Base-by-base conservation (phyloP, 441 rosid species). In the Manihot esculenta region DNA sequence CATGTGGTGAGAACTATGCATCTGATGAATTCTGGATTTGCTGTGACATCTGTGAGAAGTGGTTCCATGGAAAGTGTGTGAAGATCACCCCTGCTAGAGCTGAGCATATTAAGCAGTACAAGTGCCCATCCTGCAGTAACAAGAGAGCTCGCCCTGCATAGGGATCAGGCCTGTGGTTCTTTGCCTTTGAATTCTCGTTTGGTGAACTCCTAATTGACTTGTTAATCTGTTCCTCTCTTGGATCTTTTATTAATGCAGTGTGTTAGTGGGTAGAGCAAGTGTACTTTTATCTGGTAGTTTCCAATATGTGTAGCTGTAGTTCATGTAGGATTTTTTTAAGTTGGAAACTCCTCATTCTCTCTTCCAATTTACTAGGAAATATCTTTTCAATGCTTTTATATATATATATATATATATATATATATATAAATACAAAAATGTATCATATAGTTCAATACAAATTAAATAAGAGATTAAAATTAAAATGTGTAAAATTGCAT, bases 41-140 rank as follows among this genome's bases (percentile, higher is more conserved):
- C 64, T 89, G 94, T 44, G 94, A 89, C 72, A 61, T 82, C 9
- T 87, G 94, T 9, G 90, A 89, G 74, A 85, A 77, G 62, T 89
- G 94, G 94, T 89, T 88, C 81, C 93, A 88, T 69, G 93, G 95
- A 17, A 85, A 88, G 81, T 89, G 97, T 65, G 97, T 91, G 68
- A 89, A 88, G 87, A 88, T 91, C 64, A 91, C 97, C 24, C 97
- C 97, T n/a, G 93, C 97, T 42, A 88, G 87, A 78, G 97, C 97
- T 2, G 93, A 89, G 84, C 95, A 88, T 77, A 87, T 91, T 68
- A 91, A 88, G 83, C 95, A 89, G 62, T 91, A 91, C 84, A 91
- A 89, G 72, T 91, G 97, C 77, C 97, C 97, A 35, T 79, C 89
- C 10, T 91, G 97, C 93, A 88, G 87, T 84, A 87, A 83, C 88